Percentiles rank a stretch among this genome's conserved stretches.
Evolutionary conservation across 2,329 filamentous ascomycete genomes (phyloP).

Genomic region (Teratosphaeria nubilosa): DNA sequence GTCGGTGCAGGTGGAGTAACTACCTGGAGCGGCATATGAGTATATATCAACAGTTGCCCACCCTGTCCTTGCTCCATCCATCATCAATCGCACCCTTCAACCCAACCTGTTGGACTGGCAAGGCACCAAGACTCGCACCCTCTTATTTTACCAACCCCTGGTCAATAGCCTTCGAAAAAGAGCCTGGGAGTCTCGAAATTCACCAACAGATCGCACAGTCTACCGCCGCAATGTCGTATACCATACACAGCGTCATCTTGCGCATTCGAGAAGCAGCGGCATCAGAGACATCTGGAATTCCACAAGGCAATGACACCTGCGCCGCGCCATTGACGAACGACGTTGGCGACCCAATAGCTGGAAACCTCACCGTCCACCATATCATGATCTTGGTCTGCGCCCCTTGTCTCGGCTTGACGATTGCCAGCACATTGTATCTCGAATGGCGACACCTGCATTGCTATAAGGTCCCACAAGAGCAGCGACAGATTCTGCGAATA

Average conservation of each 20-base stretch:
- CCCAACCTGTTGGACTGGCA: too few relatives aligned
- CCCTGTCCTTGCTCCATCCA: neutral
- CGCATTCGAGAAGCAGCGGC: neutral
- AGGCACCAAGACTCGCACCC: too few relatives aligned
- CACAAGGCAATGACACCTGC: slow-evolving; percentile 5
- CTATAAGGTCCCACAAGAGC: slow-evolving; percentile 12
- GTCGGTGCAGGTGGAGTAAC: neutral
- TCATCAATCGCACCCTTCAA: neutral
- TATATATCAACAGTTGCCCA: neutral
- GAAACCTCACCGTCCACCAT: slow-evolving; percentile 10
- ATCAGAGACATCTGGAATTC: neutral
- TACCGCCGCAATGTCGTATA: neutral
- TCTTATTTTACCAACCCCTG: too few relatives aligned
- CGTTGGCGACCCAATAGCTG: slow-evolving; percentile 6
- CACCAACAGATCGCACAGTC: neutral
- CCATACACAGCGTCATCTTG: neutral
- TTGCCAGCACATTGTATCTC: slow-evolving; percentile 1
- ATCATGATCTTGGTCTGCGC: slow-evolving; percentile 10
- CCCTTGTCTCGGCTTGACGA: slow-evolving; percentile 6
- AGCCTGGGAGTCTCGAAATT: too few relatives aligned
- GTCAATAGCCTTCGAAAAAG: too few relatives aligned
- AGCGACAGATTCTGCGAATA: slow-evolving; percentile 13
- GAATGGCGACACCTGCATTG: slow-evolving; percentile 8
- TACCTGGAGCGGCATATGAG: neutral
- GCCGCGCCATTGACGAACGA: slow-evolving; percentile 6